Evolutionary conservation across 257 asterid species (phyloP).

Genomic region (Nicotiana attenuata): DNA sequence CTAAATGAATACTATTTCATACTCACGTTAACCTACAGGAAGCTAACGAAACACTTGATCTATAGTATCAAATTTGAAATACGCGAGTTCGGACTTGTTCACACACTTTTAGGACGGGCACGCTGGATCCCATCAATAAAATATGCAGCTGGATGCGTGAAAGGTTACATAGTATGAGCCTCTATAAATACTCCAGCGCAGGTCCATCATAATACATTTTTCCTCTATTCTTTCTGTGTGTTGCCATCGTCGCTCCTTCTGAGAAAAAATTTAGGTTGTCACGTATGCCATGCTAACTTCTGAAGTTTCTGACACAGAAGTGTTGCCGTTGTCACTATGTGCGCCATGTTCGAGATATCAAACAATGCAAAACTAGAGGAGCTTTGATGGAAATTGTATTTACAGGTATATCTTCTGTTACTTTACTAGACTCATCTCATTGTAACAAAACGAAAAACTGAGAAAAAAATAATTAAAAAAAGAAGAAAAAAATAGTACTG

Average conservation of each 20-base stretch:
- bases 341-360: conserved; percentile 89
- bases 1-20: conserved; percentile 15
- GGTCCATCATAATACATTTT: conserved; percentile 33
- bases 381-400: conserved; percentile 80
- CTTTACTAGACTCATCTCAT: not conserved
- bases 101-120: conserved; percentile 84
- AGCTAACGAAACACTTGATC: conserved; percentile 78
- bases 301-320: conserved; percentile 58
- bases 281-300: not conserved
- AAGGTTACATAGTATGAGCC: conserved; percentile 83
- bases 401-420: conserved; percentile 49
- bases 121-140: conserved; percentile 74
- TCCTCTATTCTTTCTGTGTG: not conserved
- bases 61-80: conserved; percentile 79
- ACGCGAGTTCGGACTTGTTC: conserved; percentile 36
- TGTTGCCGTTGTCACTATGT: conserved; percentile 97
- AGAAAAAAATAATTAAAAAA: not conserved
- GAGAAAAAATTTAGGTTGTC: not conserved
- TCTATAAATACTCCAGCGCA: conserved; percentile 97
- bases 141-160: conserved; percentile 48
- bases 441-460: not conserved
- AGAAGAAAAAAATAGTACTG: not conserved
- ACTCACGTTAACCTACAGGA: conserved; percentile 83
- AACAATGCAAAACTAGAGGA: conserved; percentile 51
- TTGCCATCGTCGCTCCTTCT: not conserved